Evolutionary conservation across 2,329 filamentous ascomycete genomes (phyloP).

Genomic region (Fusarium sp.): DNA sequence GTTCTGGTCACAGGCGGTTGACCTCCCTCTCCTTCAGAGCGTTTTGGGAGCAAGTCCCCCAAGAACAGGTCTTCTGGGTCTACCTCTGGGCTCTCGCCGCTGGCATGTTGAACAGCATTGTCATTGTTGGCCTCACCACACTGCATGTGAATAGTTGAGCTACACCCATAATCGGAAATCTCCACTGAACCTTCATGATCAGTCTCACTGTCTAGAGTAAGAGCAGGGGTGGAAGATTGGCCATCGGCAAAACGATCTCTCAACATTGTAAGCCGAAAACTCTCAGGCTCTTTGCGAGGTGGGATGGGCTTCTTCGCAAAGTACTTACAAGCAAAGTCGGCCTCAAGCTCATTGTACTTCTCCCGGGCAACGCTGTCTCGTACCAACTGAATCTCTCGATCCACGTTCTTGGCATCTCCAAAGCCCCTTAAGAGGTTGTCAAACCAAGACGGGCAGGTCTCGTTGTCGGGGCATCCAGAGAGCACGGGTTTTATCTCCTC

Average conservation of each 20-base stretch:
- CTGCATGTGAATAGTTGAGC: neutral
- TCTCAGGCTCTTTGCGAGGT: neutral
- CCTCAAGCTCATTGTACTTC: slow-evolving; percentile 18
- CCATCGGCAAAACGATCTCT: neutral
- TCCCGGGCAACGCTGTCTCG: slow-evolving; percentile 9
- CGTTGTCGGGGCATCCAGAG: slow-evolving; percentile 25
- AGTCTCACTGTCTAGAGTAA: neutral
- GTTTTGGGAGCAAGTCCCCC: neutral
- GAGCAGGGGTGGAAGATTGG: neutral
- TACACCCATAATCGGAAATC: neutral
- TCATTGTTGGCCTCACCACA: neutral
- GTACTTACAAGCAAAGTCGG: slow-evolving; percentile 21
- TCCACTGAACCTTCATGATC: neutral
- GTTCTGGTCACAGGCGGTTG: neutral
- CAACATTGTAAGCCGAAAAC: slow-evolving; percentile 4
- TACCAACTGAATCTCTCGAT: neutral
- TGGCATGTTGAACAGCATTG: neutral
- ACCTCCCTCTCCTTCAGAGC: neutral
- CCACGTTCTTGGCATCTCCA: neutral
- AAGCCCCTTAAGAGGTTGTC: neutral
- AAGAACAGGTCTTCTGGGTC: slow-evolving; percentile 18
- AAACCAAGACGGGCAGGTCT: slow-evolving; percentile 35
- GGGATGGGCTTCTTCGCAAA: slow-evolving; percentile 2
- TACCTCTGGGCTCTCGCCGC: neutral
- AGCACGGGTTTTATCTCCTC: slow-evolving; percentile 6